phyloP scores from a whole-genome alignment of 352 stramenopile species.

The Aphanomyces invadans region DNA sequence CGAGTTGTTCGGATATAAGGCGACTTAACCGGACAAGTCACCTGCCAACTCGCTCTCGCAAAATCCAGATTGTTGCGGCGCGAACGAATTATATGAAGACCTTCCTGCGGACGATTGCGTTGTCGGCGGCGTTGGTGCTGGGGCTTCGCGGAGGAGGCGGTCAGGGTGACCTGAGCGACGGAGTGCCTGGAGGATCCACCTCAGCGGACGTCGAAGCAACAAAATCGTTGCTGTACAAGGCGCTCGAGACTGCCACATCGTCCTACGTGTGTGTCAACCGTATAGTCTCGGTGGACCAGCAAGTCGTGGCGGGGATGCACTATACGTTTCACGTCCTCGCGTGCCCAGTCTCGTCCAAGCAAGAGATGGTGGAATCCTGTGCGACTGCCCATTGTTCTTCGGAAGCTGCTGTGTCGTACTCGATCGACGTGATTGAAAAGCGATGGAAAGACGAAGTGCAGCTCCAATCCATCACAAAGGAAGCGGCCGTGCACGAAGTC shows the following conservation, averaged over 20 bases:
- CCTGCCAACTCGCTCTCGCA: too few species aligned
- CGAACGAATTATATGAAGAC: background rate
- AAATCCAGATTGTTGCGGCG: too few species aligned
- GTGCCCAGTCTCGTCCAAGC: slow-evolving; percentile 1
- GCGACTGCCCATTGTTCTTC: slow-evolving; percentile 2
- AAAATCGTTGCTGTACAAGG: slow-evolving; percentile 11
- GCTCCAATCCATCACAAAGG: slow-evolving; percentile 15
- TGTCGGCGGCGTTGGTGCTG: too few species aligned
- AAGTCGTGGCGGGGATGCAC: slow-evolving; percentile 28
- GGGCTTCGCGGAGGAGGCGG: background rate
- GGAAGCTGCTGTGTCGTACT: background rate
- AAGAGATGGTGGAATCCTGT: background rate
- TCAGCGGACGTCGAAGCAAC: background rate
- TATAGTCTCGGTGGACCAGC: slow-evolving; percentile 33
- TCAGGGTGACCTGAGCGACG: background rate
- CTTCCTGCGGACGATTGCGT: background rate
- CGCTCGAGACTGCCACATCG: slow-evolving; percentile 5
- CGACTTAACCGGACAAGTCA: too few species aligned
- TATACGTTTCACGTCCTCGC: slow-evolving; percentile 24
- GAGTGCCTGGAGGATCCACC: slow-evolving; percentile 2
- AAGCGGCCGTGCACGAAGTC: slow-evolving; percentile 1
- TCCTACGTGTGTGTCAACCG: slow-evolving; percentile 35
- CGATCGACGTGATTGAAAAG: slow-evolving; percentile 10
- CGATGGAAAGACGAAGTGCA: background rate
- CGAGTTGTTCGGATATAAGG: too few species aligned